These are phyloP conservation scores for Styphnolobium japonicum DNA, from an alignment of 306 rosid species.

Conservation along the genomic window DNA sequence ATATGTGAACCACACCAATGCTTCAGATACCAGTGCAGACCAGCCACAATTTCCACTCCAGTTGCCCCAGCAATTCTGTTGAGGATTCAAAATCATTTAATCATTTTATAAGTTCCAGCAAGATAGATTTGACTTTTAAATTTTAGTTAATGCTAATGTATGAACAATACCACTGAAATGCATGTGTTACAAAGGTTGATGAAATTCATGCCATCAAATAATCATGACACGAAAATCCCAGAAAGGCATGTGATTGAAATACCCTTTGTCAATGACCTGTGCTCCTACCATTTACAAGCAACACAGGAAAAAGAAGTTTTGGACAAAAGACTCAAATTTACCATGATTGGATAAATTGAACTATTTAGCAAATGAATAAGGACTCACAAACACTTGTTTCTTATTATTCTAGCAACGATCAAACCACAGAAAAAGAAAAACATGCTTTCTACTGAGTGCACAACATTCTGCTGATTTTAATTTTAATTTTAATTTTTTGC, in stretches of 20 bases:
- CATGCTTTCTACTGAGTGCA: too few relatives aligned
- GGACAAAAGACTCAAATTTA: neutral
- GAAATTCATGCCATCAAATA: too few relatives aligned
- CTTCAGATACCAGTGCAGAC: slow-evolving; percentile 86
- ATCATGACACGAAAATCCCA: too few relatives aligned
- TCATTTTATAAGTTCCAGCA: neutral
- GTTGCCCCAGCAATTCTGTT: slow-evolving; percentile 65
- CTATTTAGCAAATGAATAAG: neutral
- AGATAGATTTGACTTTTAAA: neutral
- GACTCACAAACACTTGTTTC: neutral
- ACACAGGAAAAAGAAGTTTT: neutral
- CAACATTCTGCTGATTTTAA: too few relatives aligned
- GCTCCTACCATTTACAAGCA: neutral
- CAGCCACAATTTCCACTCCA: slow-evolving; percentile 81
- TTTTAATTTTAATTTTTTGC: too few relatives aligned
- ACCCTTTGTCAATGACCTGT: too few relatives aligned
- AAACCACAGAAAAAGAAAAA: too few relatives aligned
- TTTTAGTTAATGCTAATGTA: too few relatives aligned
- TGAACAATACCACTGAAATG: too few relatives aligned
- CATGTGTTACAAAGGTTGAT: too few relatives aligned
- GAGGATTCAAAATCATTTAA: slow-evolving; percentile 12
- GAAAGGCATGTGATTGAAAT: too few relatives aligned
- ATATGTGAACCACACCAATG: slow-evolving; percentile 72
- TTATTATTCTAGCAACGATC: neutral
- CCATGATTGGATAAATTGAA: neutral